A percentile compares a stretch with the other conserved stretches of the same genome.
Conservation (phyloP, 257 asterid genomes). For the Handroanthus guayacan region DNA sequence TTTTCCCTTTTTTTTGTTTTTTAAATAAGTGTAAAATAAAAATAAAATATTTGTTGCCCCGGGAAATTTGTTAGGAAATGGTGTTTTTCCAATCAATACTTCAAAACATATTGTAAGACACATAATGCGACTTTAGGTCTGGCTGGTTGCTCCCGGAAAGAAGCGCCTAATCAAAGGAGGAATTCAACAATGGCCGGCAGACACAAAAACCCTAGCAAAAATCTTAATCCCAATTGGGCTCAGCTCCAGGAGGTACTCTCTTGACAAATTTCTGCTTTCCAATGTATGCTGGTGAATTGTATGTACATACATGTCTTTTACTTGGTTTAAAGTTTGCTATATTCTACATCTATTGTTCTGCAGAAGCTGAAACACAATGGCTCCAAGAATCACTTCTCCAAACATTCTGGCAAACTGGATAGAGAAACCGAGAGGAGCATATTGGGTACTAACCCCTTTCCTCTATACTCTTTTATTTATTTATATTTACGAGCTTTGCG, state of each 20-base stretch:
- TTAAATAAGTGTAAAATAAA: too few relatives aligned
- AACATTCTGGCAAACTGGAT: conserved; percentile 44
- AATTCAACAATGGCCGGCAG: conserved; percentile 47
- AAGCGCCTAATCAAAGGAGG: conserved; percentile 29
- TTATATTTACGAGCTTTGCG: neutral
- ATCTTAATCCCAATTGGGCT: conserved; percentile 91
- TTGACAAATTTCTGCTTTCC: neutral
- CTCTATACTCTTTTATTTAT: neutral
- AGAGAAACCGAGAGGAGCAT: conserved; percentile 38
- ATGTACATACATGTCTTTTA: conserved; percentile 1
- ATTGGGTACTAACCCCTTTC: conserved; percentile 49
- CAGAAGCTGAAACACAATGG: conserved; percentile 75
- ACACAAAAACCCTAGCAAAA: conserved; percentile 64
- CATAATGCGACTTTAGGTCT: conserved; percentile 26
- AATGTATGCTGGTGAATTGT: neutral
- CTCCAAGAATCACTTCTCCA: conserved; percentile 50
- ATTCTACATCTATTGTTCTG: conserved; percentile 28
- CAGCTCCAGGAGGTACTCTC: conserved; percentile 71
- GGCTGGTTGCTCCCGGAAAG: conserved; percentile 16
- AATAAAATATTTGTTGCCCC: too few relatives aligned
- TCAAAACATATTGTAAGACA: too few relatives aligned
- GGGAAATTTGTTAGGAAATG: too few relatives aligned
- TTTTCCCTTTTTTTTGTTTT: too few relatives aligned
- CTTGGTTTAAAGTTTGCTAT: conserved; percentile 21
- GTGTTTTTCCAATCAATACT: neutral